Evolutionary conservation across 345 rosid genomes (phyloP).

Genomic region (Camelina laxa): DNA sequence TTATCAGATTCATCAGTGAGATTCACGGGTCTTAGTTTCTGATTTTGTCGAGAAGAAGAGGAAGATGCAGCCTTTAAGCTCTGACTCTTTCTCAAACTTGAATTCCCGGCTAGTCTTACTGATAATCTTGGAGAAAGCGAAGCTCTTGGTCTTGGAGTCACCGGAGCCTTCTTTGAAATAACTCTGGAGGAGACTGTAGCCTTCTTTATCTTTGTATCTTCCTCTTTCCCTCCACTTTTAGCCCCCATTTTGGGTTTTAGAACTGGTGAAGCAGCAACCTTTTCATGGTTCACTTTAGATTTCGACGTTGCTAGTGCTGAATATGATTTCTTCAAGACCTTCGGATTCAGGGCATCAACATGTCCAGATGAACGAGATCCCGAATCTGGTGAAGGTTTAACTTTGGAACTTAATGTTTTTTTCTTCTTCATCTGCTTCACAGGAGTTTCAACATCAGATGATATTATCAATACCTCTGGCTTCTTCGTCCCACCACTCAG

Average conservation of each 20-base stretch:
- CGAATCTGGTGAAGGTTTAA: constrained; percentile 34
- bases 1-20: constrained; percentile 35
- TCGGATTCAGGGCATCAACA: constrained; percentile 38
- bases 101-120: constrained; percentile 45
- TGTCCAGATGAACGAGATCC: constrained; percentile 35
- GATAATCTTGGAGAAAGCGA: constrained; percentile 48
- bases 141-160: constrained; percentile 52
- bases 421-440: constrained; percentile 39
- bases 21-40: constrained; percentile 33
- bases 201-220: constrained; percentile 41
- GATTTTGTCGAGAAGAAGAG: constrained; percentile 49
- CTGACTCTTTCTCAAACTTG: constrained; percentile 50
- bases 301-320: constrained; percentile 32
- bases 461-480: constrained; percentile 23
- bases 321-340: constrained; percentile 39
- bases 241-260: constrained; percentile 23
- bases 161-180: constrained; percentile 42
- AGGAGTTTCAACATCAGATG: constrained; percentile 37
- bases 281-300: constrained; percentile 18
- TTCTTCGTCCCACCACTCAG: constrained; percentile 27
- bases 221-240: constrained; percentile 34
- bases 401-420: constrained; percentile 33
- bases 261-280: constrained; percentile 29
- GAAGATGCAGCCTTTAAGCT: constrained; percentile 47
- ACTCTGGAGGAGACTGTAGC: constrained; percentile 43